These are phyloP conservation scores for Hypoxylon crocopeplum DNA, from an alignment of 495 filamentous ascomycete genomes.

Conservation along the genomic window DNA sequence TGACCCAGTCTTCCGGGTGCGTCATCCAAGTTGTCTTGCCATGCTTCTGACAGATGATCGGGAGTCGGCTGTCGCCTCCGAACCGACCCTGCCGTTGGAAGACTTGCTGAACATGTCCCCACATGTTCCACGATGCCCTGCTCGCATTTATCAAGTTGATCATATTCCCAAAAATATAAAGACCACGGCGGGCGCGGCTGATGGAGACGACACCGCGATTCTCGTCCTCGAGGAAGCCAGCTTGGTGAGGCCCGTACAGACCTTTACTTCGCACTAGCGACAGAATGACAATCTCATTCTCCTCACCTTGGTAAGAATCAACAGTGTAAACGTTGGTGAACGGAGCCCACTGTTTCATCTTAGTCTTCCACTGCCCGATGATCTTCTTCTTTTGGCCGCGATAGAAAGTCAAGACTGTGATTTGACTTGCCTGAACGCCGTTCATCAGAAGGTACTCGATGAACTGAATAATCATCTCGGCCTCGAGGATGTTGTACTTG, in stretches of 20 bases:
- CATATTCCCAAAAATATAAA: constrained; percentile 89
- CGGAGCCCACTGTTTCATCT: constrained; percentile 54
- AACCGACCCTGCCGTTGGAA: constrained; percentile 41
- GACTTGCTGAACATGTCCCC: constrained; percentile 43
- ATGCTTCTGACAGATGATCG: constrained; percentile 52
- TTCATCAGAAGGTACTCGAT: constrained; percentile 75
- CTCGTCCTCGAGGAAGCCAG: constrained; percentile 73
- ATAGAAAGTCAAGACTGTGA: constrained; percentile 92
- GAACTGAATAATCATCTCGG: constrained; percentile 77
- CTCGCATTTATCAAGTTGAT: constrained; percentile 53
- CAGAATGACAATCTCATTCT: constrained; percentile 85
- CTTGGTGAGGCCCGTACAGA: constrained; percentile 15
- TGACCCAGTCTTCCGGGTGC: constrained; percentile 60
- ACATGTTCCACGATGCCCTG: constrained; percentile 47
- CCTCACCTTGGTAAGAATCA: constrained; percentile 94
- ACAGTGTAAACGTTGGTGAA: constrained; percentile 79
- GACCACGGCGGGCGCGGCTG: constrained; percentile 81
- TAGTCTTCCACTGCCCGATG: constrained; percentile 56
- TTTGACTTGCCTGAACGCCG: constrained; percentile 61
- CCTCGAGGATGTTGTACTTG: constrained; percentile 75
- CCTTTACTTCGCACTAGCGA: constrained; percentile 77
- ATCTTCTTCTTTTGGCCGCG: constrained; percentile 80
- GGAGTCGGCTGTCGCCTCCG: constrained; percentile 36
- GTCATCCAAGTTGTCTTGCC: constrained; percentile 42
- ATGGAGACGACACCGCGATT: constrained; percentile 89